These are phyloP conservation scores for Biancaea sappan DNA, from an alignment of 306 rosid genomes.

Conservation along the genomic window DNA sequence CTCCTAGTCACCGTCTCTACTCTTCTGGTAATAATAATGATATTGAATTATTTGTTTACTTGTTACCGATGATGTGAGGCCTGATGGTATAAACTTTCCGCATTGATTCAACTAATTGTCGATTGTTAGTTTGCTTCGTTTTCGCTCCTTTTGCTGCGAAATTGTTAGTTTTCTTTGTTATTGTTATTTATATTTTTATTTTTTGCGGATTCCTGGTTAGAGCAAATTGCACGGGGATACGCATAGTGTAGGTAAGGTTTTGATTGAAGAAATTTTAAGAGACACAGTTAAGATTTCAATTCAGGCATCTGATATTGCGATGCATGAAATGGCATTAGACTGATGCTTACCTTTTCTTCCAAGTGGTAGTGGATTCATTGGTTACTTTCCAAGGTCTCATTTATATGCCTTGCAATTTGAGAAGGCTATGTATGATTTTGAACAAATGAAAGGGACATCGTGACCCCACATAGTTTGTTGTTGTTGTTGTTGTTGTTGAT, in stretches of 20 bases:
- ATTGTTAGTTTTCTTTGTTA: neutral
- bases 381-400: neutral
- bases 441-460: neutral
- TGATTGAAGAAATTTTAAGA: neutral
- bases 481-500: too few relatives aligned
- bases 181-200: neutral
- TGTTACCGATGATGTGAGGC: neutral
- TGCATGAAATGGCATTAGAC: neutral
- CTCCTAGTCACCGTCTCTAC: slow-evolving; percentile 22
- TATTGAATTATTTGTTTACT: neutral
- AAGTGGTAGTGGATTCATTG: neutral
- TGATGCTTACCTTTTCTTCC: neutral
- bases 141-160: neutral
- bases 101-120: neutral
- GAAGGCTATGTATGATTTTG: neutral
- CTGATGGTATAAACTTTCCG: neutral
- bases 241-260: neutral
- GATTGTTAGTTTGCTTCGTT: neutral
- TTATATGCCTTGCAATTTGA: neutral
- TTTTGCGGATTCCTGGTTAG: neutral
- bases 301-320: neutral
- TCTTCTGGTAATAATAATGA: slow-evolving; percentile 35
- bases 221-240: neutral
- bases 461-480: too few relatives aligned
- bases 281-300: neutral